Evolutionary conservation across 2,329 filamentous ascomycete species (phyloP).

Genomic region (Fusarium mangiferae): DNA sequence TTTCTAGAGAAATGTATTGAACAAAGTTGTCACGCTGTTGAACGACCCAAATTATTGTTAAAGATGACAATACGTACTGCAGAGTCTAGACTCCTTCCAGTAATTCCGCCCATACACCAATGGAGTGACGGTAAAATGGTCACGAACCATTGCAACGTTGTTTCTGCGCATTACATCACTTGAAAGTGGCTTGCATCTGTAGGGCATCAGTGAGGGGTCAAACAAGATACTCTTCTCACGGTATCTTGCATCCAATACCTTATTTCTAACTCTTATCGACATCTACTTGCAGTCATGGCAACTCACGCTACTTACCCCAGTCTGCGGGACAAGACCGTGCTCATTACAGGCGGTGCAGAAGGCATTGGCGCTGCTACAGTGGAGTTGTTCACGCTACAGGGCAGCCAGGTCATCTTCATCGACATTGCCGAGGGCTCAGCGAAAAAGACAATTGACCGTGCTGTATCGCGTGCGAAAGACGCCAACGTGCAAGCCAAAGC

Average conservation of each 20-base stretch:
- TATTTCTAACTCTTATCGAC: background rate
- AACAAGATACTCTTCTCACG: accelerated
- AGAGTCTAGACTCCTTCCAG: background rate
- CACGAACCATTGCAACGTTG: background rate
- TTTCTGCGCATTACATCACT: background rate
- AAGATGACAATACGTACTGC: background rate
- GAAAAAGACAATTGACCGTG: constrained; percentile 41
- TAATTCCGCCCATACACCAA: background rate
- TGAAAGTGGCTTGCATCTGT: background rate
- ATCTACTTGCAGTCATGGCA: background rate
- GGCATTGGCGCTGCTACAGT: constrained; percentile 59
- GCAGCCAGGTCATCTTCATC: constrained; percentile 57
- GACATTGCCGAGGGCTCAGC: constrained; percentile 50
- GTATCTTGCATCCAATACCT: background rate
- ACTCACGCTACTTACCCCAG: constrained; percentile 54
- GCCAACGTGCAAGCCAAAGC: constrained; percentile 13
- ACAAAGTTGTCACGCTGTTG: too few relatives aligned
- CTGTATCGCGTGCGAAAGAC: constrained; percentile 20
- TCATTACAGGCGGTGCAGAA: constrained; percentile 59
- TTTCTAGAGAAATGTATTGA: background rate
- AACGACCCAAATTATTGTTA: too few relatives aligned
- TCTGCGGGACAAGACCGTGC: constrained; percentile 52
- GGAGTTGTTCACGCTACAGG: constrained; percentile 56
- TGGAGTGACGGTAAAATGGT: background rate
- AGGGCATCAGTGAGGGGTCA: background rate